phyloP scores from a whole-genome alignment of 768 basidiomycete species.

The Auriscalpium microsporum region DNA sequence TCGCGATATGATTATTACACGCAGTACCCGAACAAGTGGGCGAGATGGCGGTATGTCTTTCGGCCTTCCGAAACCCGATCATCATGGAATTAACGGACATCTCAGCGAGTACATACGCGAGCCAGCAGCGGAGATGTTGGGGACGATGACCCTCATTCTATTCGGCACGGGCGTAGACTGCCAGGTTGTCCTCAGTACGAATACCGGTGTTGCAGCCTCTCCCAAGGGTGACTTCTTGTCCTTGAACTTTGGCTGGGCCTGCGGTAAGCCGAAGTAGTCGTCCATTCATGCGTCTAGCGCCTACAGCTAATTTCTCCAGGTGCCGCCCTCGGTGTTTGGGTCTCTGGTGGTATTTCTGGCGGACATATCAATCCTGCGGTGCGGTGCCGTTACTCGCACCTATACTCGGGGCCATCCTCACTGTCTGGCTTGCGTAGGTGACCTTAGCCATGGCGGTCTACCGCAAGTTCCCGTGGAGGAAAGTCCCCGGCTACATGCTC shows the following conservation, averaged over 20 bases:
- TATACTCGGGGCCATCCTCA: too few relatives aligned
- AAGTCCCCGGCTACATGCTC: constrained; percentile 63
- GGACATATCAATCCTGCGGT: constrained; percentile 45
- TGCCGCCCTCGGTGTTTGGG: constrained; percentile 60
- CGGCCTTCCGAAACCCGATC: background rate
- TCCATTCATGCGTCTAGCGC: background rate
- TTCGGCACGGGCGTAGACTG: constrained; percentile 8
- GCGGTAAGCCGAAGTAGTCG: constrained; percentile 5
- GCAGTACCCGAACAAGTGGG: constrained; percentile 15
- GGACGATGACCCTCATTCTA: constrained; percentile 5
- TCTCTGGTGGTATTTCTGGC: constrained; percentile 56
- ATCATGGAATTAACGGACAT: background rate
- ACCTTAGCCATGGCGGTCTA: constrained; percentile 62
- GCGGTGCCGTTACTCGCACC: background rate
- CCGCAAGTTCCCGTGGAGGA: constrained; percentile 72
- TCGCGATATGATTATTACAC: background rate
- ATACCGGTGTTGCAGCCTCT: constrained; percentile 14
- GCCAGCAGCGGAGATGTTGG: constrained; percentile 5
- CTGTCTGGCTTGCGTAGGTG: constrained; percentile 30
- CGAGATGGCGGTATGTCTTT: constrained; percentile 11
- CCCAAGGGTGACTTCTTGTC: constrained; percentile 17
- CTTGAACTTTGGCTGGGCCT: constrained; percentile 16
- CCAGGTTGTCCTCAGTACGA: constrained; percentile 8
- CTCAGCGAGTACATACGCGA: constrained; percentile 4
- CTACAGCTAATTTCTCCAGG: constrained; percentile 23